These are phyloP conservation scores for Aphanomyces invadans DNA, from an alignment of 352 stramenopile species.

Conservation along the genomic window DNA sequence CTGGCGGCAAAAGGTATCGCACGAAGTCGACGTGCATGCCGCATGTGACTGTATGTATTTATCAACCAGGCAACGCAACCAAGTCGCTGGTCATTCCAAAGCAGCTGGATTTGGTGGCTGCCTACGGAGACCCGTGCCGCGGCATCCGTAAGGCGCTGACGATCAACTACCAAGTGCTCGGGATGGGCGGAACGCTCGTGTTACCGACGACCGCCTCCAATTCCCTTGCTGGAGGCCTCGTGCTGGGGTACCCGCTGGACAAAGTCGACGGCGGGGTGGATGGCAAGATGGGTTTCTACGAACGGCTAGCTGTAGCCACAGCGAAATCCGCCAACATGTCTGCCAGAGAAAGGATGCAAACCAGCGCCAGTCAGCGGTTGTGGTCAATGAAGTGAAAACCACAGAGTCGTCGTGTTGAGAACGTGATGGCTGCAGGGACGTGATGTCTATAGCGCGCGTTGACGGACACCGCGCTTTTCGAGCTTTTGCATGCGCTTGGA, in stretches of 20 bases:
- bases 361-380: slow-evolving; percentile 15
- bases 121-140: slow-evolving; percentile 19
- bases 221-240: background rate
- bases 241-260: slow-evolving; percentile 16
- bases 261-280: slow-evolving; percentile 2
- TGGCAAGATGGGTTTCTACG: slow-evolving; percentile 16
- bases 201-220: background rate
- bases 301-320: background rate
- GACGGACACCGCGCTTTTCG: slow-evolving; percentile 22
- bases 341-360: slow-evolving; percentile 22
- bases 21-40: background rate
- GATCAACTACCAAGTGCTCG: slow-evolving; percentile 25
- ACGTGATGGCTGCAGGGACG: too few relatives aligned
- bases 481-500: slow-evolving; percentile 22
- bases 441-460: slow-evolving; percentile 4
- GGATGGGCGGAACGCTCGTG: slow-evolving; percentile 17
- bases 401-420: too few relatives aligned
- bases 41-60: too few relatives aligned
- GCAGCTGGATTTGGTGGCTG: background rate
- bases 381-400: slow-evolving; percentile 11
- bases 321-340: slow-evolving; percentile 1
- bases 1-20: slow-evolving; percentile 17
- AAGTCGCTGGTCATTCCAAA: slow-evolving; percentile 7
- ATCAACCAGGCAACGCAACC: background rate
- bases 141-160: slow-evolving; percentile 23